Evolutionary conservation across 2,329 filamentous ascomycete genomes (phyloP), one percentile per base, ranked within the genome.

Genomic region (Aspergillus viridinutans): DNA sequence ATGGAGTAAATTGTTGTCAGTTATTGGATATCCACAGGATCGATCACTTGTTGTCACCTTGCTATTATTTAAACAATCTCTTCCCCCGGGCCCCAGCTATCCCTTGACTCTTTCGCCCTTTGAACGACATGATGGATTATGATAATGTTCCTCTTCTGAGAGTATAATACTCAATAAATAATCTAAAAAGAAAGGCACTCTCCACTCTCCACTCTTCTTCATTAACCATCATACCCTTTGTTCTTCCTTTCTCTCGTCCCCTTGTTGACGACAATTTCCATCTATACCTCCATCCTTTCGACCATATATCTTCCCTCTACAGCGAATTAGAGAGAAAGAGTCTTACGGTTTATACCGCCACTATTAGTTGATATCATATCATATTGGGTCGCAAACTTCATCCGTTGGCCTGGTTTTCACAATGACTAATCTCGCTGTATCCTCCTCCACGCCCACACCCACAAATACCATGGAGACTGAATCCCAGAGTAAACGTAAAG

Each of bases 401-500:
- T 61, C 63, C 51, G 63, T 57, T 51, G 54, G 49, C 57, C 38
- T 54, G 50, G 42, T 53, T 51, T 48, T 47, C 65, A 64, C 53
- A 56, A 70, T 71, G 69, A 63, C 67, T 52, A 59, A 61, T 38
- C 55, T 59, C 48, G 53, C 60, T 52, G 42, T 58, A 50, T 63
- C 62, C 29, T 61, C 67, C 56, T 64, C 58, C 7, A 51, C 64
- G 5, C 42, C 61, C 21, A 57, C 62, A 49, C 43, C 53, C 38
- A 49, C 49, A 8, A 60, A 61, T 38, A 40, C 56, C 20, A 35
- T 58, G 48, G 72, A 76, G 45, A 61, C 63, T 23, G 70, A 74
- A 43, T 62, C 72, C 48, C 71, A 73, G 57, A 69, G 68, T 59
- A 87, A 86, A 74, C 80, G 84, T 61, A 85, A 85, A 66, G 80